These are phyloP conservation scores for Chrysoporthe cubensis DNA, from an alignment of 2,329 filamentous ascomycete genomes.

Conservation along the genomic window DNA sequence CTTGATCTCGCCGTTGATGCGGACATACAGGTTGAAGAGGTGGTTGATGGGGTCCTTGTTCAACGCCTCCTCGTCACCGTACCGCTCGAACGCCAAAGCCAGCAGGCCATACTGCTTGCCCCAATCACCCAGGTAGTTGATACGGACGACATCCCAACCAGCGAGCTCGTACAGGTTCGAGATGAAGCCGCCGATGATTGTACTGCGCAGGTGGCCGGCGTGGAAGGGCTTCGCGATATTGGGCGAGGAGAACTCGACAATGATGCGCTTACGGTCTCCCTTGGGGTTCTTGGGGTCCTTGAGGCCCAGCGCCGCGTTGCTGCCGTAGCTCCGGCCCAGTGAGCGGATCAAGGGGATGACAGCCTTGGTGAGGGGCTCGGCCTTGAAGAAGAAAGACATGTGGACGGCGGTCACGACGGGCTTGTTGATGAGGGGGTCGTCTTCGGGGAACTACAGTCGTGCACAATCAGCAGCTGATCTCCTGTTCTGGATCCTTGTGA, in stretches of 20 bases:
- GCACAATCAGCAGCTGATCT: neutral
- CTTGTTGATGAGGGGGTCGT: constrained; percentile 73
- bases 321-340: constrained; percentile 65
- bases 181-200: constrained; percentile 79
- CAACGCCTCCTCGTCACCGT: constrained; percentile 74
- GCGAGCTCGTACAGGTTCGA: constrained; percentile 71
- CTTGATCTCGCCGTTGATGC: constrained; percentile 70
- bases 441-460: constrained; percentile 62
- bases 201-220: constrained; percentile 76
- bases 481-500: neutral
- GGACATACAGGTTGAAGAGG: constrained; percentile 80
- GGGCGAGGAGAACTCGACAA: constrained; percentile 83
- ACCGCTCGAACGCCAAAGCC: constrained; percentile 75
- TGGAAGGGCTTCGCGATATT: constrained; percentile 89
- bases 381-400: constrained; percentile 80
- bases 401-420: constrained; percentile 70
- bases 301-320: constrained; percentile 63
- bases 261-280: constrained; percentile 65
- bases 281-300: constrained; percentile 64
- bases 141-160: constrained; percentile 73
- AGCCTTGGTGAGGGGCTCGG: constrained; percentile 65
- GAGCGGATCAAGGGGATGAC: constrained; percentile 72
- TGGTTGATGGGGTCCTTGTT: constrained; percentile 78
- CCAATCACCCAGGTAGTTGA: constrained; percentile 84
- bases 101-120: constrained; percentile 77